These are phyloP conservation scores for Citrus reticulata DNA, from an alignment of 345 rosid genomes.

Conservation along the genomic window DNA sequence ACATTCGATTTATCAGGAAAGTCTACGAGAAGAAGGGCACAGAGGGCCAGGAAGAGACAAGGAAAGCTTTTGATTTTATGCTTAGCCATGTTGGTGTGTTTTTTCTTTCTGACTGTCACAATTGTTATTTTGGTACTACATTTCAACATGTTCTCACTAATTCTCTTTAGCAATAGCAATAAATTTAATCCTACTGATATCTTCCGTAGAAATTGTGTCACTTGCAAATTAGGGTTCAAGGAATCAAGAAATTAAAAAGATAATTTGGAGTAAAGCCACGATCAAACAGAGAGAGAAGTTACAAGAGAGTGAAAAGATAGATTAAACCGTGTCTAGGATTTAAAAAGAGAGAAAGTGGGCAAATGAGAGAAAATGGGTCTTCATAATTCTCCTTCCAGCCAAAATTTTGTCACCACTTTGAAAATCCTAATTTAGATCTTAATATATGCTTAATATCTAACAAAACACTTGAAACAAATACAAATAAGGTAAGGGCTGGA, in stretches of 20 bases:
- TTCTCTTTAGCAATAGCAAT: not conserved
- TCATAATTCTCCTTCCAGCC: not conserved
- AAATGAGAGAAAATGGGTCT: not conserved
- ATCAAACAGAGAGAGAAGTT: not conserved
- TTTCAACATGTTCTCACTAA: not conserved
- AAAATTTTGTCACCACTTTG: not conserved
- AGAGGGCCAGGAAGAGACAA: constrained; percentile 92
- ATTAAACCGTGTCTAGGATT: not conserved
- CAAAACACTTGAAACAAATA: not conserved
- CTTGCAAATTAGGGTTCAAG: not conserved
- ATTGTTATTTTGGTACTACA: not conserved
- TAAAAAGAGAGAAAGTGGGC: not conserved
- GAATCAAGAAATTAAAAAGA: not conserved
- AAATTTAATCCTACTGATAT: not conserved
- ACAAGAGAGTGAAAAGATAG: not conserved
- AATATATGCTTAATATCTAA: not conserved
- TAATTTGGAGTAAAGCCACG: not conserved
- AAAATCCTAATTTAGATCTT: not conserved
- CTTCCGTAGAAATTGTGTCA: not conserved
- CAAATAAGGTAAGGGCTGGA: not conserved
- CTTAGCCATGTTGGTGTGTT: constrained; percentile 76
- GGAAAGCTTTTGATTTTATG: constrained; percentile 88
- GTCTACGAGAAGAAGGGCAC: constrained; percentile 84
- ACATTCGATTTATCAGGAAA: constrained; percentile 88
- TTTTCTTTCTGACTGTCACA: constrained; percentile 16